Evolutionary conservation across 1,284 basidiomycete species (phyloP).

Genomic region (Moniliella sp.): DNA sequence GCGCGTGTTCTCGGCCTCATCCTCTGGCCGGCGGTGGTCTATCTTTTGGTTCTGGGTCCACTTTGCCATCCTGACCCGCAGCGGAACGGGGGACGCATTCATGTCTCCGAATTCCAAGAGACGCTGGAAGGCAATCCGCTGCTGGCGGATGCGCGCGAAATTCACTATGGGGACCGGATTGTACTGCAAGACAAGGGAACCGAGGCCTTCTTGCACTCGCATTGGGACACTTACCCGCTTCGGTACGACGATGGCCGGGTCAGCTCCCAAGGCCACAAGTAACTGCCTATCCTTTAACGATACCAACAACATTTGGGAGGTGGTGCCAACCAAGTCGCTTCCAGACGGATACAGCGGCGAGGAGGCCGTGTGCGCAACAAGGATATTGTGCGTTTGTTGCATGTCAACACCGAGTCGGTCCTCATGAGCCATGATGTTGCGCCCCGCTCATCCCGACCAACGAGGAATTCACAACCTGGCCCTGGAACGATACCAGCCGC

Average conservation of each 20-base stretch:
- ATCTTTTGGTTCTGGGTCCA: slow-evolving; percentile 90
- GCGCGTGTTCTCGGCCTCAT: slow-evolving; percentile 75
- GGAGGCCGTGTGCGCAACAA: slow-evolving; percentile 58
- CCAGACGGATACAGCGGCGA: slow-evolving; percentile 58
- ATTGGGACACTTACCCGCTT: slow-evolving; percentile 67
- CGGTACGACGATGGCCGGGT: slow-evolving; percentile 90
- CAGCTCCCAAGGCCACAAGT: slow-evolving; percentile 93
- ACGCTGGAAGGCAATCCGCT: slow-evolving; percentile 78
- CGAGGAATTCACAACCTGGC: slow-evolving; percentile 57
- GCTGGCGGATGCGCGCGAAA: slow-evolving; percentile 66
- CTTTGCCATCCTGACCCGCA: slow-evolving; percentile 68
- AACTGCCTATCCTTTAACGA: slow-evolving; percentile 83
- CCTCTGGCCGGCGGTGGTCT: slow-evolving; percentile 62
- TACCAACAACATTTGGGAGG: slow-evolving; percentile 83
- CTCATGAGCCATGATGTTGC: slow-evolving; percentile 93
- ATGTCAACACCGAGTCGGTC: slow-evolving; percentile 59
- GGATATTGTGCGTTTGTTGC: slow-evolving; percentile 69
- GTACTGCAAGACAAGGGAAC: slow-evolving; percentile 76
- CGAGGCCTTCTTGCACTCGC: slow-evolving; percentile 79
- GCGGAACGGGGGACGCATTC: slow-evolving; percentile 80
- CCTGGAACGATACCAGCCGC: slow-evolving; percentile 40
- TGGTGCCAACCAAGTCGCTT: slow-evolving; percentile 65
- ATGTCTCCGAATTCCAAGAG: slow-evolving; percentile 96
- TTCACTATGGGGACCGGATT: slow-evolving; percentile 74
- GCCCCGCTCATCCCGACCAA: slow-evolving; percentile 84